Conservation (phyloP, 164 flowering plant species). For the Pachysandra terminalis region DNA sequence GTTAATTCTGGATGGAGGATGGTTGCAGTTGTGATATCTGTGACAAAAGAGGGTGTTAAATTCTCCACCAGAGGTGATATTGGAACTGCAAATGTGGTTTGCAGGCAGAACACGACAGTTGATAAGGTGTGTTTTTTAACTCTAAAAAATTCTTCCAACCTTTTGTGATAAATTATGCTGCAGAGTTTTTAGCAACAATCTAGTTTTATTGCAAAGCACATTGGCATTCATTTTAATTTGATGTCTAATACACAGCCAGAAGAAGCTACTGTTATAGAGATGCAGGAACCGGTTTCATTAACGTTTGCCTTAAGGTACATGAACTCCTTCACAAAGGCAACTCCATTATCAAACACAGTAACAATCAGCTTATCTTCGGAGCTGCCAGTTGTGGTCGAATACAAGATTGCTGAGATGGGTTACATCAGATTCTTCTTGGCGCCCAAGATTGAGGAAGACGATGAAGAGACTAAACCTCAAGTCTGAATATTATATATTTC, state of each 20-base stretch:
- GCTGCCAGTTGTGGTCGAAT: no score
- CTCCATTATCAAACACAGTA: constrained; percentile 59
- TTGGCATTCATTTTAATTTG: no score
- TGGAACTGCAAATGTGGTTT: constrained; percentile 27
- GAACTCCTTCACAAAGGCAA: constrained; percentile 88
- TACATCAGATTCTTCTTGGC: constrained; percentile 74
- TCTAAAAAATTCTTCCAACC: no score
- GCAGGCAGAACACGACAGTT: constrained; percentile 24
- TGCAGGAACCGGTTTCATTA: constrained; percentile 79
- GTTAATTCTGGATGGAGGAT: not conserved
- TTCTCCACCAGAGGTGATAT: constrained; percentile 26
- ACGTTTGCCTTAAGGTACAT: constrained; percentile 87
- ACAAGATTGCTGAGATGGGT: constrained; percentile 91
- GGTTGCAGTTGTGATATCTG: constrained; percentile 23
- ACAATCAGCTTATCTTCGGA: constrained; percentile 82
- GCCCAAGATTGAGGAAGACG: constrained; percentile 87
- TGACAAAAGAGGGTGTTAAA: constrained; percentile 26
- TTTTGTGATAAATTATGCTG: no score
- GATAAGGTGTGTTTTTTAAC: constrained; percentile 14
- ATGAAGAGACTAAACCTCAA: constrained; percentile 54
- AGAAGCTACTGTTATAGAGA: no score
- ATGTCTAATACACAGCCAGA: constrained; percentile 52
- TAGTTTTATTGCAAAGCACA: not conserved
- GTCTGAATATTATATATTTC: constrained; percentile 6
- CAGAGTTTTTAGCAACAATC: no score